Percentiles rank a stretch among this genome's conserved stretches.
Evolutionary conservation across 2,329 filamentous ascomycete genomes (phyloP).

Genomic region (Diaporthe longicolla): DNA sequence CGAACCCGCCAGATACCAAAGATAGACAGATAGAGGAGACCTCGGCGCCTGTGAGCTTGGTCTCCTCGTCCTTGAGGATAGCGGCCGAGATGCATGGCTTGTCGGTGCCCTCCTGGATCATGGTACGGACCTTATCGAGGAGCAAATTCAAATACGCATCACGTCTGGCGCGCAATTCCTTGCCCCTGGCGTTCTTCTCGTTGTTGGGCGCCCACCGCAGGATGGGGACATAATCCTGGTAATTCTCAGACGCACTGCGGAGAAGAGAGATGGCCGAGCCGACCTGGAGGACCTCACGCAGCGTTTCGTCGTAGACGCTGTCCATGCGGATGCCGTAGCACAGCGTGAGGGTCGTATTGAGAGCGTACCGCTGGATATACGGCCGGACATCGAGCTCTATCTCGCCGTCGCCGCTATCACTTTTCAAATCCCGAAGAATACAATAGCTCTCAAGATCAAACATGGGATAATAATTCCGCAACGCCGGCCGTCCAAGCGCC

Average conservation of each 20-base stretch:
- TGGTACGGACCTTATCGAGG: conserved; percentile 63
- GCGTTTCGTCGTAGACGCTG: conserved; percentile 63
- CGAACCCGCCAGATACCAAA: conserved; percentile 67
- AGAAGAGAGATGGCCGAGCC: conserved; percentile 65
- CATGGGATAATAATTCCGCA: conserved; percentile 65
- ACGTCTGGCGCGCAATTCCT: conserved; percentile 61
- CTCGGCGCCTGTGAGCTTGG: conserved; percentile 65
- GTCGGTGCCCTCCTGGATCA: conserved; percentile 65
- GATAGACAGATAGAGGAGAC: conserved; percentile 67
- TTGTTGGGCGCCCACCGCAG: conserved; percentile 66
- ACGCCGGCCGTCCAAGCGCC: conserved; percentile 60
- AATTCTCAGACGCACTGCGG: conserved; percentile 65
- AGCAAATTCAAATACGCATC: conserved; percentile 65
- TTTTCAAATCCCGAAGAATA: conserved; percentile 61
- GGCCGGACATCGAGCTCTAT: conserved; percentile 62
- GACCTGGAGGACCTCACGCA: conserved; percentile 67
- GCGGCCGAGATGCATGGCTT: conserved; percentile 68
- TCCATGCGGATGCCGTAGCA: conserved; percentile 71
- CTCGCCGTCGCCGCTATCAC: conserved; percentile 58
- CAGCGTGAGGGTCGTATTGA: conserved; percentile 68
- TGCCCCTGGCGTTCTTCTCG: conserved; percentile 62
- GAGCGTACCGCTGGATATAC: conserved; percentile 66
- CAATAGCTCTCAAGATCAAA: conserved; percentile 67
- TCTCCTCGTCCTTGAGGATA: conserved; percentile 68
- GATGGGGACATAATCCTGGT: conserved; percentile 66